Conservation (phyloP, 2,329 filamentous ascomycete species). For the Arthrobotrys sinensis region DNA sequence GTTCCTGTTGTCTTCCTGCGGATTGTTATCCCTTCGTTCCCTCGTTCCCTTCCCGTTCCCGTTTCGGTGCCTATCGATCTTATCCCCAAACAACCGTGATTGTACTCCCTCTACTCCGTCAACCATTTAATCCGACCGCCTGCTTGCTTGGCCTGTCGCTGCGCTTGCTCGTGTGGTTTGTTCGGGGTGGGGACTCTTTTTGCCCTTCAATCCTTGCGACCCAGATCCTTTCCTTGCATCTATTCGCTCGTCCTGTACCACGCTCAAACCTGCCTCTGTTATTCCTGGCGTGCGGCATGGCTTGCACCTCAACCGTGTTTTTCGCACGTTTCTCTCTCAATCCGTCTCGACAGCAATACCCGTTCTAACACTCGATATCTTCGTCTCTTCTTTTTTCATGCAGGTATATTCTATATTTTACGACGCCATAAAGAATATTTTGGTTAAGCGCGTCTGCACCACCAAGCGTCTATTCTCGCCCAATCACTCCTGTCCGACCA, state of each 20-base stretch:
- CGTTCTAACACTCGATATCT: not conserved
- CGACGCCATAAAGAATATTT: constrained; percentile 17
- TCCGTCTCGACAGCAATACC: not conserved
- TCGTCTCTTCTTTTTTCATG: not conserved
- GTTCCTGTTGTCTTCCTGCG: too few relatives aligned
- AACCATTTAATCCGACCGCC: constrained; percentile 1
- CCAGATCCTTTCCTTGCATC: constrained; percentile 21
- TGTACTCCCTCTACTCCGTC: constrained; percentile 5
- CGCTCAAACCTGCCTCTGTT: constrained; percentile 18
- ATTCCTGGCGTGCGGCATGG: constrained; percentile 27
- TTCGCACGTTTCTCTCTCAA: constrained; percentile 31
- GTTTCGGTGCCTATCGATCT: not conserved
- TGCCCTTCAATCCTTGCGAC: constrained; percentile 27
- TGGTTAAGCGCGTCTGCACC: constrained; percentile 52
- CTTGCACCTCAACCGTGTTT: constrained; percentile 27
- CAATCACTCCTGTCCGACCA: constrained; percentile 35
- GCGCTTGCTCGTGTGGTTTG: constrained; percentile 15
- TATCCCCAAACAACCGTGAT: too few relatives aligned
- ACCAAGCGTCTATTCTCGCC: constrained; percentile 36
- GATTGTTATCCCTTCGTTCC: constrained; percentile 14
- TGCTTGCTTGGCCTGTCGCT: constrained; percentile 4
- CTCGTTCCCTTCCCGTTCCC: constrained; percentile 6
- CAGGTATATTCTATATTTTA: constrained; percentile 34
- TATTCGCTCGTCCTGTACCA: constrained; percentile 13
- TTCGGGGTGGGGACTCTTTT: constrained; percentile 36